Evolutionary conservation across 495 filamentous ascomycete species (phyloP).

Genomic region (Penicillium turbatum): DNA sequence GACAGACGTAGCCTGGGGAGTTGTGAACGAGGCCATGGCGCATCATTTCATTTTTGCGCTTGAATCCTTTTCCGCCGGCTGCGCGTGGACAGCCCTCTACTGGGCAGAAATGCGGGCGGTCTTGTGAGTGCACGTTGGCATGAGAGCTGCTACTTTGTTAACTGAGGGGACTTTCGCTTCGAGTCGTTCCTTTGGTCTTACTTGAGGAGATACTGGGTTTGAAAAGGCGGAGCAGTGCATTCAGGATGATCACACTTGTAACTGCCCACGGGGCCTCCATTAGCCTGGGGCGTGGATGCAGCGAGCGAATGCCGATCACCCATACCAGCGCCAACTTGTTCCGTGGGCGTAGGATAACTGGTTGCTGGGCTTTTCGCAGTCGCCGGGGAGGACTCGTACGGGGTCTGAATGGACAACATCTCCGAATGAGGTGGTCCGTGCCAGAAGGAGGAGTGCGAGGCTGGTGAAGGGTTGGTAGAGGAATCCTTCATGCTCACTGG

Average conservation of each 20-base stretch:
- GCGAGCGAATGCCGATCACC: conserved; percentile 24
- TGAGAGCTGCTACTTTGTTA: conserved; percentile 68
- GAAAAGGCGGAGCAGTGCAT: conserved; percentile 82
- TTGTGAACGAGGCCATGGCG: conserved; percentile 92
- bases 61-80: conserved; percentile 90
- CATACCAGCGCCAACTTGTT: conserved; percentile 24
- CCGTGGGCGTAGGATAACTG: conserved; percentile 43
- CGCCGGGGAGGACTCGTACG: conserved; percentile 29
- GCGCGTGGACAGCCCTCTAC: conserved; percentile 73
- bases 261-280: conserved; percentile 27
- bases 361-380: conserved; percentile 35
- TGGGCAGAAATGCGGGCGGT: conserved; percentile 86
- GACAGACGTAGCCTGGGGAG: conserved; percentile 94
- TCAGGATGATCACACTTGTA: conserved; percentile 66
- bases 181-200: conserved; percentile 38
- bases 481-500: conserved; percentile 38
- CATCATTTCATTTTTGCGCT: conserved; percentile 99
- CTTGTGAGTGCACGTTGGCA: conserved; percentile 90
- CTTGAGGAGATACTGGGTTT: conserved; percentile 84
- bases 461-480: conserved; percentile 39
- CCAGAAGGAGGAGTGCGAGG: conserved; percentile 31
- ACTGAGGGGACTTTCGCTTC: background rate
- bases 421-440: conserved; percentile 24
- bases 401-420: conserved; percentile 20
- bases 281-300: conserved; percentile 19